Evolutionary conservation across 2,329 filamentous ascomycete genomes (phyloP).

Genomic region (Coniochaeta ligniaria): DNA sequence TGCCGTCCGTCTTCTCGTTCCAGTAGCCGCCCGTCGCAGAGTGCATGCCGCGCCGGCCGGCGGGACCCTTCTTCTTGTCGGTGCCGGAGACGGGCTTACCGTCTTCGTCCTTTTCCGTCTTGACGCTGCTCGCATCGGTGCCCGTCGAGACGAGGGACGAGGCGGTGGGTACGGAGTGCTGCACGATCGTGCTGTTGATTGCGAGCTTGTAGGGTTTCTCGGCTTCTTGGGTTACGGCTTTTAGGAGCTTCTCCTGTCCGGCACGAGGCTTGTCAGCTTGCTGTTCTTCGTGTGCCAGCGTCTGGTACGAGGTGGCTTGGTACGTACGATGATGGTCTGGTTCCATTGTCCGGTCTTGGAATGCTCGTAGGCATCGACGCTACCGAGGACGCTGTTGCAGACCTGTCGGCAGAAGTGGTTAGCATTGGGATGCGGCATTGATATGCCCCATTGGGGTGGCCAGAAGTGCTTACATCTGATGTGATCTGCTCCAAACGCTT

Average conservation of each 20-base stretch:
- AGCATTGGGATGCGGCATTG: constrained; percentile 2
- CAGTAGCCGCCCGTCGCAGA: constrained; percentile 79
- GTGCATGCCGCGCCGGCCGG: constrained; percentile 85
- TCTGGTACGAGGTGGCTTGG: background rate
- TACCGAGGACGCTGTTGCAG: constrained; percentile 70
- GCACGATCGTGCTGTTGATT: constrained; percentile 96
- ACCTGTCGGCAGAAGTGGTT: constrained; percentile 45
- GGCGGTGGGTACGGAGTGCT: constrained; percentile 67
- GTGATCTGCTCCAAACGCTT: constrained; percentile 80
- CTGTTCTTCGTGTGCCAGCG: background rate
- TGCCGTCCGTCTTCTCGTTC: constrained; percentile 86
- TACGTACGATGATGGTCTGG: constrained; percentile 78
- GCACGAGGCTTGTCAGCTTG: background rate
- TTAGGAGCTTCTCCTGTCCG: constrained; percentile 65
- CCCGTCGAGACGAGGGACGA: constrained; percentile 53
- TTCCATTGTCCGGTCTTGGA: constrained; percentile 83
- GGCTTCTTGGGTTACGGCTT: constrained; percentile 61
- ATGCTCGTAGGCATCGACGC: constrained; percentile 78
- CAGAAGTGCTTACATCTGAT: constrained; percentile 56
- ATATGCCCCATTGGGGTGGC: background rate
- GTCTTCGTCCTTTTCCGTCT: constrained; percentile 37
- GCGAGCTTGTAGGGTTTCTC: constrained; percentile 81
- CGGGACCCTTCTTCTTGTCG: constrained; percentile 59
- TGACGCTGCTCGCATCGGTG: constrained; percentile 36
- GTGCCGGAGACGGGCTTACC: constrained; percentile 41